These are phyloP conservation scores for Botryotinia globosa DNA, from an alignment of 2,329 filamentous ascomycete genomes.

Conservation along the genomic window DNA sequence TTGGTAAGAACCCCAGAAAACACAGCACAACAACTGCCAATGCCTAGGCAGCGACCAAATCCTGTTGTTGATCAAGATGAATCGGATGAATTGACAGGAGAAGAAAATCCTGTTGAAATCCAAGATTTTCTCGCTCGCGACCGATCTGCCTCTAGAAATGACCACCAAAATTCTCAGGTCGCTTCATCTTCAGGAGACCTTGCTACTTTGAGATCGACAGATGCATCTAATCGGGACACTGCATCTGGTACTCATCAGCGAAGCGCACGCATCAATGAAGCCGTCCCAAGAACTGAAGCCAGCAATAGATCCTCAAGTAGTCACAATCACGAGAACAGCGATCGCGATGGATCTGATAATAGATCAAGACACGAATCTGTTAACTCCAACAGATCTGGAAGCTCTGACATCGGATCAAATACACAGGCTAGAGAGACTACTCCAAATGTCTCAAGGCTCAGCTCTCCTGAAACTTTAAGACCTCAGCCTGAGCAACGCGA, in stretches of 20 bases:
- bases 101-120: background rate
- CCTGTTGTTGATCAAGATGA: background rate
- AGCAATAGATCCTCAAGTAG: background rate
- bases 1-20: background rate
- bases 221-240: background rate
- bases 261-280: background rate
- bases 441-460: background rate
- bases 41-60: background rate
- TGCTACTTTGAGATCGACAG: background rate
- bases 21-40: background rate
- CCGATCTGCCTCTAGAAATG: background rate
- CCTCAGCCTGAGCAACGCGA: background rate
- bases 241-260: no score
- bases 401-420: background rate
- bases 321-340: background rate
- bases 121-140: background rate
- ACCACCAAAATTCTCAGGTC: background rate
- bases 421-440: background rate
- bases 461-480: background rate
- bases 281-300: background rate
- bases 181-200: background rate
- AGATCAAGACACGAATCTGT: no score
- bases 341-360: background rate
- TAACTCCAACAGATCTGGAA: no score
- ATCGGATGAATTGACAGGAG: background rate